These are phyloP conservation scores for Jaenimonas drosophilae DNA, from an alignment of 208 protist species.

Conservation along the genomic window DNA sequence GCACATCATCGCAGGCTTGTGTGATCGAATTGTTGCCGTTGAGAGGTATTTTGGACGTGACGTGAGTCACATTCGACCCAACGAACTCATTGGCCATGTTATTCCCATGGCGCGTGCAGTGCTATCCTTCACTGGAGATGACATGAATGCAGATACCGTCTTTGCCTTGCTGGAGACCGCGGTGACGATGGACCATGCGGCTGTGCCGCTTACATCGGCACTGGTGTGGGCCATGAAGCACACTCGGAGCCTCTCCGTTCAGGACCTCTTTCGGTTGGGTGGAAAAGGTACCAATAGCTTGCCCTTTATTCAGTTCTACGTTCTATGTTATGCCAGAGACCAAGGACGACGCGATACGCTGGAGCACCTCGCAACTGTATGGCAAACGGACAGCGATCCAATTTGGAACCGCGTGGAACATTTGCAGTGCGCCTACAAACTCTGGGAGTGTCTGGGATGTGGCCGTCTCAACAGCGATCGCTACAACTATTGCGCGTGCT, in stretches of 20 bases:
- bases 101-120: conserved; percentile 34
- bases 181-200: conserved; percentile 15
- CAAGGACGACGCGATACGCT: conserved; percentile 20
- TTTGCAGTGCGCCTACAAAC: conserved; percentile 37
- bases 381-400: conserved; percentile 35
- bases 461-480: conserved; percentile 80
- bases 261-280: conserved; percentile 47
- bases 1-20: conserved; percentile 51
- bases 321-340: conserved; percentile 64
- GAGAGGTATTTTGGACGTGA: neutral
- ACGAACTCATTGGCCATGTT: conserved; percentile 36
- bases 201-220: conserved; percentile 29
- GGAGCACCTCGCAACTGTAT: conserved; percentile 57
- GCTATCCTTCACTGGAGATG: conserved; percentile 66
- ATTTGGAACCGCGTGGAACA: conserved; percentile 28
- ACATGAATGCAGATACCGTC: conserved; percentile 72
- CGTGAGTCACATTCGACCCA: conserved; percentile 6
- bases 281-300: conserved; percentile 39
- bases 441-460: conserved; percentile 74
- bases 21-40: conserved; percentile 41
- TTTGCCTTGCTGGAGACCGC: conserved; percentile 58
- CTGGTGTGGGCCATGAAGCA: conserved; percentile 24
- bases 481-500: conserved; percentile 87
- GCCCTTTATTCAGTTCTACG: conserved; percentile 68
- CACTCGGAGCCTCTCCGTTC: conserved; percentile 21